Evolutionary conservation across 257 asterid genomes (phyloP), one percentile per base, ranked within the genome.

Genomic region (Rauvolfia tetraphylla): DNA sequence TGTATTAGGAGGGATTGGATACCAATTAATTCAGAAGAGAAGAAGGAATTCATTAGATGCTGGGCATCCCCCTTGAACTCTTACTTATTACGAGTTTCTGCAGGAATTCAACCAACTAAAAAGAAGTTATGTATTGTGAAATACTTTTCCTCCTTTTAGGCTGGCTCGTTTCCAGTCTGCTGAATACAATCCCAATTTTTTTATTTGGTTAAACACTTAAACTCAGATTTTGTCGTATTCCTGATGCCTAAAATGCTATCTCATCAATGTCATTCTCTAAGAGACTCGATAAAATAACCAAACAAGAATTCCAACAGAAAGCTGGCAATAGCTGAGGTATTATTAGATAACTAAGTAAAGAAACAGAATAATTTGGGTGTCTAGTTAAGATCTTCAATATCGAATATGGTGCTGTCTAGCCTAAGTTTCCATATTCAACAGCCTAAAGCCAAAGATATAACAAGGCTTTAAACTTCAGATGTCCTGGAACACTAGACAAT

Each of bases 1-100:
- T 72, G 94, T 93, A 57, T 68, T 87, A 66, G 92, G 86, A 33
- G 96, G 93, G 56, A 36, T 92, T 74, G 93, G 82, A 20, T 90
- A 82, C 59, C 92, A 87, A 85, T 56, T 90, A 4, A 39, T 90
- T 61, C 75, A 75, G 72, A 92, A 78, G 85, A 88, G 90, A 72
- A 88, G 85, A 74, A 86, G 77, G 74, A 62, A 79, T 36, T 31
- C 75, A 23, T 42, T 39, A 25, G 59, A 59, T 66, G 75, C 61
- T 10, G 80, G 63, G 44, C 75, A 71, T 5, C 38, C 25, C 7
- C 71, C 75, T 36, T 80, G 79, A 76, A 12, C 34, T 57, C 31
- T 36, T 53, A 13, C 56, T 7, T 2, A 15, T 17, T 49, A 14
- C 49, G 11, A 10, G 12, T 44, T 44, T 44, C 49, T 31, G 14